Base-by-base conservation (phyloP, 2,329 filamentous ascomycete genomes). In the Calonectria multiphialidica region DNA sequence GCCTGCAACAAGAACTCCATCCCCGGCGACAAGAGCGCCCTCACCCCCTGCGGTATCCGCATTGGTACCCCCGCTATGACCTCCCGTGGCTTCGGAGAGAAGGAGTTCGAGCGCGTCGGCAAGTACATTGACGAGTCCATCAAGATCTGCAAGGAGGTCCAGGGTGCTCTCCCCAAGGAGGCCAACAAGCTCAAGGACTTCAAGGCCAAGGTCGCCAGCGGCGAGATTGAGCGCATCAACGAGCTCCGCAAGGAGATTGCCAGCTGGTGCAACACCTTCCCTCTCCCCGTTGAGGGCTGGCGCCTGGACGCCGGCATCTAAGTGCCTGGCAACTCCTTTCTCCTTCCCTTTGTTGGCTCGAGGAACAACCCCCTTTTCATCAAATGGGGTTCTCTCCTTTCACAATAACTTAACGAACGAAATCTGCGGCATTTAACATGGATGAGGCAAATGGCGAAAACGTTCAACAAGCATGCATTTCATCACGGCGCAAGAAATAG, bases 131-230 rank as follows among this genome's bases (percentile, higher is more conserved):
- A 98, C 84, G 90, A 93, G 82, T 90, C 92, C 84, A 94, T 98
- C 90, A 94, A 94, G 88, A 90, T 98, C 82, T 94, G 93, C 90
- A 95, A 95, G 90, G 92, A 96, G 82, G 89, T 98, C 80, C 97
- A 98, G 89, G 89, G 83, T 72, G 88, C 90, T 76, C 91, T 98
- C 28, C 96, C 97, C 84, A 98, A 98, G 92, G 94, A 97, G 86
- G 95, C 95, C 82, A 99, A 98, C 92, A 98, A 97, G 92, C 94
- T 98, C 85, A 98, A 98, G 93, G 97, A 99, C 90, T 98, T 99
- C 93, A 97, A 96, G 90, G 92, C 92, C 83, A 96, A 95, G 91
- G 95, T 98, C 73, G 91, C 94, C 72, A 87, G 89, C 78, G 57
- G 57, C 25, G 57, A 97, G 92, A 94, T 98, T 85, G 98, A 98